These are phyloP conservation scores for Leccinum pachyderme DNA, from an alignment of 1,284 basidiomycete genomes.

Conservation along the genomic window DNA sequence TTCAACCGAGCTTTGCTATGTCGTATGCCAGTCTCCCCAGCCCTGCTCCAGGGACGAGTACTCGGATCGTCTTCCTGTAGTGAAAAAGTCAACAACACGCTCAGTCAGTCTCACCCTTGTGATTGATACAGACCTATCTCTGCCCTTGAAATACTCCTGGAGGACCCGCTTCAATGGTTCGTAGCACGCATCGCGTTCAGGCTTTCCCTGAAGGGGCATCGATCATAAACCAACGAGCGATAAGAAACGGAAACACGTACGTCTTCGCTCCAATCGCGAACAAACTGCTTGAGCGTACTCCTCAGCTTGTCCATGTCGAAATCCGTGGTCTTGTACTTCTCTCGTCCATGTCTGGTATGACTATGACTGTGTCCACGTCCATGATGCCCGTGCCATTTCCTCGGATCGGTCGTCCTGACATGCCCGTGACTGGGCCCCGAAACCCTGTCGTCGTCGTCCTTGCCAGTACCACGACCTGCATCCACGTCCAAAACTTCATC, in stretches of 20 bases:
- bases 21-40: slow-evolving; percentile 86
- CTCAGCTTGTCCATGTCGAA: slow-evolving; percentile 84
- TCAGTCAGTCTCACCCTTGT: not conserved
- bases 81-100: slow-evolving; percentile 2
- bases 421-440: slow-evolving; percentile 14
- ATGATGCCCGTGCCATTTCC: slow-evolving; percentile 8
- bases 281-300: slow-evolving; percentile 88
- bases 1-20: slow-evolving; percentile 72
- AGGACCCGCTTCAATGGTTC: slow-evolving; percentile 77
- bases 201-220: slow-evolving; percentile 51
- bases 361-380: not conserved
- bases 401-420: slow-evolving; percentile 27
- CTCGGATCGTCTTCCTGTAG: slow-evolving; percentile 55
- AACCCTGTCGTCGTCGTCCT: not conserved
- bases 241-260: slow-evolving; percentile 39
- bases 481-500: not conserved
- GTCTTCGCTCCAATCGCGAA: slow-evolving; percentile 87
- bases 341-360: slow-evolving; percentile 6
- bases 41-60: slow-evolving; percentile 87
- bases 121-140: slow-evolving; percentile 47
- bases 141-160: slow-evolving; percentile 57
- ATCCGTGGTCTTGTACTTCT: slow-evolving; percentile 53
- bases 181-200: slow-evolving; percentile 78
- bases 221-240: not conserved
- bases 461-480: not conserved